Evolutionary conservation across 1,284 basidiomycete genomes (phyloP).

Genomic region (Cryptococcus sp.): DNA sequence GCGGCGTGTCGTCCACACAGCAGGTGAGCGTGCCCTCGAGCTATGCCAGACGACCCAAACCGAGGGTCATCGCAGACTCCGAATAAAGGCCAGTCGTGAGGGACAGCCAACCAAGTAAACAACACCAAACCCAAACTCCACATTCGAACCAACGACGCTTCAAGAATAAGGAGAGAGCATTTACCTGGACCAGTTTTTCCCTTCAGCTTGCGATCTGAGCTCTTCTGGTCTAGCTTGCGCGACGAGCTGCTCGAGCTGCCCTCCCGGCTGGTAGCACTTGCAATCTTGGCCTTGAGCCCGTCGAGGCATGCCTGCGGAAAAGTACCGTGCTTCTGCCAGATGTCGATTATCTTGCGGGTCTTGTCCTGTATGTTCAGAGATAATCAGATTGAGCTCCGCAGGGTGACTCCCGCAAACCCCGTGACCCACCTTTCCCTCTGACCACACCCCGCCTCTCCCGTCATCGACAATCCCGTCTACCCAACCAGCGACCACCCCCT

Average conservation of each 20-base stretch:
- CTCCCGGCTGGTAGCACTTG: background rate
- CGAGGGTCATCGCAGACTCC: background rate
- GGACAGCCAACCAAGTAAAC: background rate
- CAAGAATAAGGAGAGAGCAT: slow-evolving; percentile 5
- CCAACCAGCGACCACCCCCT: slow-evolving; percentile 76
- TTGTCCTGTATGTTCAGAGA: slow-evolving; percentile 68
- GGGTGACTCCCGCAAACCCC: slow-evolving; percentile 8
- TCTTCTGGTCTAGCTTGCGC: background rate
- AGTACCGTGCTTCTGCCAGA: slow-evolving; percentile 83
- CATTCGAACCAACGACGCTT: background rate
- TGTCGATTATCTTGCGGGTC: slow-evolving; percentile 87
- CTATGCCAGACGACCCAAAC: background rate
- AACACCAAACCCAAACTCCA: background rate
- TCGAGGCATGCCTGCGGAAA: slow-evolving; percentile 61
- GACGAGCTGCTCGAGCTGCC: background rate
- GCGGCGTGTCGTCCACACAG: background rate
- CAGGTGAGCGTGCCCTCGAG: background rate
- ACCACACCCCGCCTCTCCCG: slow-evolving; percentile 54
- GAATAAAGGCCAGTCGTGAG: too few relatives aligned
- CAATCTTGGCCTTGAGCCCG: slow-evolving; percentile 20
- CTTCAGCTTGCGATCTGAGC: background rate
- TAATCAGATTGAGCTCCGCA: background rate
- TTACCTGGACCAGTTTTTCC: slow-evolving; percentile 14
- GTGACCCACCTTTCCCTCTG: slow-evolving; percentile 77
- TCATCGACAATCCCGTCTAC: slow-evolving; percentile 69